Conservation (phyloP, 139 green algal species). For the Ettlia oleoabundans region DNA sequence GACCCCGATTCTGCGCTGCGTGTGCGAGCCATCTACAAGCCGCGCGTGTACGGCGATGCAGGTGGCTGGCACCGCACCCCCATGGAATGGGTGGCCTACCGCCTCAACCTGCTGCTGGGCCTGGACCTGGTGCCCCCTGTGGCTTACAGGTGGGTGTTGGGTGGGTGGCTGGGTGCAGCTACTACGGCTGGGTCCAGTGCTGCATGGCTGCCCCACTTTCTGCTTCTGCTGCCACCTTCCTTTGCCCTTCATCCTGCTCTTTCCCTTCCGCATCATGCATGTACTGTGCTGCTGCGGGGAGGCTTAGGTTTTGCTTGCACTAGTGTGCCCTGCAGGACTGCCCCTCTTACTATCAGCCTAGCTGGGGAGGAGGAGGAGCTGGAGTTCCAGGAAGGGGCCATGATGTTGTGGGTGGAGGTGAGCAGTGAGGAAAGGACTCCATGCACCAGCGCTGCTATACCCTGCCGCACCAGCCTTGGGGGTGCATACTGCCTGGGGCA, state of each 20-base stretch:
- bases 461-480: too few species aligned
- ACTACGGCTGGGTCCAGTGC: too few species aligned
- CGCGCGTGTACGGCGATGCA: slow-evolving; percentile 71
- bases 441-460: too few species aligned
- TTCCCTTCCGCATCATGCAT: too few species aligned
- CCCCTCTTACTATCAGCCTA: slow-evolving; percentile 5
- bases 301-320: too few species aligned
- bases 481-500: background rate
- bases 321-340: slow-evolving; percentile 7
- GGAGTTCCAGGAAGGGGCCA: slow-evolving; percentile 69
- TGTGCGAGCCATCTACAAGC: slow-evolving; percentile 76
- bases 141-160: slow-evolving; percentile 50
- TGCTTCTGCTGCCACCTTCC: too few species aligned
- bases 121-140: slow-evolving; percentile 81
- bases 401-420: slow-evolving; percentile 76
- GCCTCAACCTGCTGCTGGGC: slow-evolving; percentile 84
- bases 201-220: too few species aligned
- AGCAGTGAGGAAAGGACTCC: background rate
- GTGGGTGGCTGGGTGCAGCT: background rate
- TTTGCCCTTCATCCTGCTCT: too few species aligned
- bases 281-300: too few species aligned
- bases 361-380: slow-evolving; percentile 52
- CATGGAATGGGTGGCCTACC: slow-evolving; percentile 84
- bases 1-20: slow-evolving; percentile 31
- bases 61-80: slow-evolving; percentile 82